phyloP scores from a whole-genome alignment of 495 filamentous ascomycete genomes.

The Tuber microsphaerosporum region DNA sequence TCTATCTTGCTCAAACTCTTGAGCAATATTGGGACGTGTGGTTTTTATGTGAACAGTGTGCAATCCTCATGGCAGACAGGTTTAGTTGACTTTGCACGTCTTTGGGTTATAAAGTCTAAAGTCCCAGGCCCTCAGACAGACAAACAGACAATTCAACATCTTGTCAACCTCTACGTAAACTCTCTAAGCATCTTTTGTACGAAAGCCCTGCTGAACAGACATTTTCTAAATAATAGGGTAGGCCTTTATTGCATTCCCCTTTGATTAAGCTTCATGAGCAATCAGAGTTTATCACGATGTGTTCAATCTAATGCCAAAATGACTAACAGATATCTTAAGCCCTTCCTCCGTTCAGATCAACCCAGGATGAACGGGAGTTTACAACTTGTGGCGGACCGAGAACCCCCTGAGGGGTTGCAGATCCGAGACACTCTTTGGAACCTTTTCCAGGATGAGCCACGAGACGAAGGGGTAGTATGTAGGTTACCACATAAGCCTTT shows the following conservation, averaged over 20 bases:
- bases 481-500: neutral
- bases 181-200: neutral
- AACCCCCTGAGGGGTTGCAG: no score
- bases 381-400: no score
- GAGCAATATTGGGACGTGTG: neutral
- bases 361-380: neutral
- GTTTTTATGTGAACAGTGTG: neutral
- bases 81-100: neutral
- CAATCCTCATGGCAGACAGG: neutral
- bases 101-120: neutral
- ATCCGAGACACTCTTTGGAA: accelerated
- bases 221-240: neutral
- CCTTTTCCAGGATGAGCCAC: neutral
- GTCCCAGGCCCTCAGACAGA: neutral
- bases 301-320: neutral
- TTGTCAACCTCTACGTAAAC: neutral
- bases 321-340: neutral
- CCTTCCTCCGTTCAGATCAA: neutral
- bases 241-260: neutral
- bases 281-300: neutral
- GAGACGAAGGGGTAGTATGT: accelerated
- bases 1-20: neutral
- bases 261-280: neutral
- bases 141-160: neutral
- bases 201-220: neutral